Conservation (phyloP, 768 basidiomycete genomes). For the Lepiota venenata region DNA sequence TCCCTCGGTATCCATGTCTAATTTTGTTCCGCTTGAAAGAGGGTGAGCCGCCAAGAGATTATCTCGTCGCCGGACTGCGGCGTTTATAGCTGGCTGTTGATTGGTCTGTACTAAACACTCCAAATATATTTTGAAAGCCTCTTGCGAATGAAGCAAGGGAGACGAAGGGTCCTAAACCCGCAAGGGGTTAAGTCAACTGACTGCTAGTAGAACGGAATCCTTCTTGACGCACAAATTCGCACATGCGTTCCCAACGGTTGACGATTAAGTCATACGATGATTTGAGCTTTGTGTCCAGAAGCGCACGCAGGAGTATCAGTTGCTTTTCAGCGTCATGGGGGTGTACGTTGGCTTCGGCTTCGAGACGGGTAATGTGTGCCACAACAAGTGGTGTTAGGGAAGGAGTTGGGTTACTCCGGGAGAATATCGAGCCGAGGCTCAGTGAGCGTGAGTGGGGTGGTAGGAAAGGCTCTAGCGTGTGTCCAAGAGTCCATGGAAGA, state of each 20-base stretch:
- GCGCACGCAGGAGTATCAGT: conserved; percentile 62
- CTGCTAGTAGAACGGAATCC: background rate
- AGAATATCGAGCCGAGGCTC: conserved; percentile 43
- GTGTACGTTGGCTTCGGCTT: conserved; percentile 73
- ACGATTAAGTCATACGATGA: conserved; percentile 72
- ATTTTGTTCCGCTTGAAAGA: conserved; percentile 9
- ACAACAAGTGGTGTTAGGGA: conserved; percentile 63
- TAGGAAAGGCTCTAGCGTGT: conserved; percentile 16
- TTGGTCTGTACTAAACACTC: conserved; percentile 59
- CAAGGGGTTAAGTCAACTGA: conserved; percentile 11
- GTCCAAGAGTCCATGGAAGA: conserved; percentile 10
- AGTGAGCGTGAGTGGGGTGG: conserved; percentile 26
- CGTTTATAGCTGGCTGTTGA: conserved; percentile 50
- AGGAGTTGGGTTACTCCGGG: conserved; percentile 40
- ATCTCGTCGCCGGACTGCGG: conserved; percentile 70
- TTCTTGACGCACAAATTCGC: conserved; percentile 66
- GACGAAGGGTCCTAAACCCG: conserved; percentile 57
- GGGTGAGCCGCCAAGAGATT: conserved; percentile 45
- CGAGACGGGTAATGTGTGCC: conserved; percentile 67
- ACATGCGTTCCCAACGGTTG: conserved; percentile 79
- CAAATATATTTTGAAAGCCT: conserved; percentile 77
- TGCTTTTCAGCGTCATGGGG: conserved; percentile 71
- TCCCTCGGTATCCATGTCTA: conserved; percentile 9
- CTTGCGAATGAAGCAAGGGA: conserved; percentile 65
- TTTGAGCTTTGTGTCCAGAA: conserved; percentile 60